Conservation (phyloP, 176 grass and related monocot genomes). For the Thalia dealbata region DNA sequence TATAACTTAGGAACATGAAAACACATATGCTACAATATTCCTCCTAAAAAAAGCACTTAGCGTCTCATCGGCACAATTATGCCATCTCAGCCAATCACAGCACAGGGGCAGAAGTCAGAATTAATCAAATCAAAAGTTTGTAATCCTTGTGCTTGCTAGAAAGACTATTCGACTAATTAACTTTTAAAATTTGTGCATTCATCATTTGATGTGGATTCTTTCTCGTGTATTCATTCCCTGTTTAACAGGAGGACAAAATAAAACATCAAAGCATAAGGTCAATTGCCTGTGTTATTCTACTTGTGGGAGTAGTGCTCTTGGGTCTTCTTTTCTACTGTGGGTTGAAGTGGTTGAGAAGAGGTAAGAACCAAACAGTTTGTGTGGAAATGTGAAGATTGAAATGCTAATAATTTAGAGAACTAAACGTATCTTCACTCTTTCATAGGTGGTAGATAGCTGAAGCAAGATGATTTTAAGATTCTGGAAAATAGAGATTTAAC, state of each 20-base stretch:
- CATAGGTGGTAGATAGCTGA: not conserved
- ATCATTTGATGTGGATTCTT: too few species aligned
- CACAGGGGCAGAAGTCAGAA: too few species aligned
- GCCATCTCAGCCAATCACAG: too few species aligned
- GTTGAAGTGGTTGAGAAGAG: not conserved
- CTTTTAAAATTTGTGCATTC: too few species aligned
- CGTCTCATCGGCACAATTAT: too few species aligned
- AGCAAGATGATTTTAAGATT: not conserved
- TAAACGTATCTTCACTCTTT: not conserved
- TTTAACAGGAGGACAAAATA: not conserved
- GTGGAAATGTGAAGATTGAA: not conserved
- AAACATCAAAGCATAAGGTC: not conserved
- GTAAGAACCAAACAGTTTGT: not conserved
- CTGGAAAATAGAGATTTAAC: not conserved
- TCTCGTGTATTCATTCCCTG: not conserved
- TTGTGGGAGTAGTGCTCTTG: not conserved
- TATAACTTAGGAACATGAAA: too few species aligned
- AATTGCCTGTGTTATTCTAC: constrained; percentile 3
- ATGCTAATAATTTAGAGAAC: not conserved
- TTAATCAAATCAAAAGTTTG: too few species aligned
- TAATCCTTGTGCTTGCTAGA: too few species aligned
- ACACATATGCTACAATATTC: too few species aligned
- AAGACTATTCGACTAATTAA: too few species aligned
- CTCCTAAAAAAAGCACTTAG: too few species aligned
- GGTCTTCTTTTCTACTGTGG: not conserved